Percentiles rank a stretch among this genome's conserved stretches.
Conservation (phyloP, 2,329 filamentous ascomycete species). For the Monosporascus sp. region DNA sequence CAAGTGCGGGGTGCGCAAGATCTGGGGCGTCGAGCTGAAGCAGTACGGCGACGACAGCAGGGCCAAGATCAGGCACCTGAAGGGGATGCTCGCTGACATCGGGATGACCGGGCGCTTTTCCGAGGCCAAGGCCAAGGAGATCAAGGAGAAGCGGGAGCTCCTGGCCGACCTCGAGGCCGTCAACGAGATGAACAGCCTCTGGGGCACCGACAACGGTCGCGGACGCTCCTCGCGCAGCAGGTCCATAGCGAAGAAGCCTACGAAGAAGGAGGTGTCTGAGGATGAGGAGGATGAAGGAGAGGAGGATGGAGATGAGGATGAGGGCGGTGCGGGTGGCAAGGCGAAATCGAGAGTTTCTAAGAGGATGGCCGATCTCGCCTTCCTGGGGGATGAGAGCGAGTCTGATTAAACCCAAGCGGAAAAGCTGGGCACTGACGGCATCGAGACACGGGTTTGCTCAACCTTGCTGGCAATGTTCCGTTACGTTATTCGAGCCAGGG, state of each 20-base stretch:
- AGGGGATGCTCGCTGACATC: constrained; percentile 68
- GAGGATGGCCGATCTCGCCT: constrained; percentile 52
- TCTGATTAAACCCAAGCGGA: constrained; percentile 39
- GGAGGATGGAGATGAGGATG: constrained; percentile 31
- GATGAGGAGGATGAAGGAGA: constrained; percentile 26
- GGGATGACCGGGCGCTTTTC: constrained; percentile 91
- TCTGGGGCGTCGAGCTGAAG: constrained; percentile 84
- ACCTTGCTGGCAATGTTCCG: no score
- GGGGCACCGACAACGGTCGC: constrained; percentile 54
- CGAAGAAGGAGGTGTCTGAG: constrained; percentile 33
- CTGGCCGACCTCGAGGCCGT: constrained; percentile 80
- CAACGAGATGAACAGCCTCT: constrained; percentile 72
- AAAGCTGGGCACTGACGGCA: not conserved
- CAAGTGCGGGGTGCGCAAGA: constrained; percentile 88
- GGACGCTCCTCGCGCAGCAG: constrained; percentile 39
- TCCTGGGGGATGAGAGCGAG: constrained; percentile 66
- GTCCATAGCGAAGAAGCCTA: constrained; percentile 22
- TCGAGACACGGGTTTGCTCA: no score
- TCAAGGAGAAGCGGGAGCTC: constrained; percentile 83
- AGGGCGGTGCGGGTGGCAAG: constrained; percentile 19
- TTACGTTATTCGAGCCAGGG: no score
- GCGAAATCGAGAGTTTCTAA: constrained; percentile 36
- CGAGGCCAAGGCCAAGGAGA: constrained; percentile 74
- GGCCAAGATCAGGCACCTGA: constrained; percentile 80
- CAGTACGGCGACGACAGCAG: constrained; percentile 64